Conservation (phyloP, 352 stramenopile species). For the Pythium aphanidermatum region DNA sequence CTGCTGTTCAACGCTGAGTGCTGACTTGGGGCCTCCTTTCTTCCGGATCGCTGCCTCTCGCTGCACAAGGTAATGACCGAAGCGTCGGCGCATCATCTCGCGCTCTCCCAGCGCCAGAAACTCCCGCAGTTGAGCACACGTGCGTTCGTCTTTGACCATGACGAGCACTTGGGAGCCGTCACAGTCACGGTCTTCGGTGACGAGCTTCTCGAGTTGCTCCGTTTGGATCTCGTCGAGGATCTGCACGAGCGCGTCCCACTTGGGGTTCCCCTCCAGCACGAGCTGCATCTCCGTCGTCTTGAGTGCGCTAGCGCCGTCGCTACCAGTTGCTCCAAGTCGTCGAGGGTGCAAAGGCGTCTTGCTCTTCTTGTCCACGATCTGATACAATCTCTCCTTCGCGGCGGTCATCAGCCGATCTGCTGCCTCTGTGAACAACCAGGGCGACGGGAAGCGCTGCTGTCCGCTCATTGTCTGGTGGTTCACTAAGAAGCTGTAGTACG, state of each 20-base stretch:
- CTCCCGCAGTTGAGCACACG: slow-evolving; percentile 74
- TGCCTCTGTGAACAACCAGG: slow-evolving; percentile 93
- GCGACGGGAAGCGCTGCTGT: slow-evolving; percentile 77
- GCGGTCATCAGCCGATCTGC: slow-evolving; percentile 91
- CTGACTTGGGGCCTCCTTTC: slow-evolving; percentile 33
- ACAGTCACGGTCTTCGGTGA: slow-evolving; percentile 16
- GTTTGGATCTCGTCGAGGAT: slow-evolving; percentile 91
- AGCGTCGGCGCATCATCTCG: slow-evolving; percentile 81
- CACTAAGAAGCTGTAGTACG: slow-evolving; percentile 93
- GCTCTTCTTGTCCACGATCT: slow-evolving; percentile 56
- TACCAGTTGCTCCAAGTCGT: slow-evolving; percentile 8
- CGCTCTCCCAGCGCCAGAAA: slow-evolving; percentile 70
- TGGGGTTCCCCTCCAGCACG: slow-evolving; percentile 89
- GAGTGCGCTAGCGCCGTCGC: slow-evolving; percentile 4
- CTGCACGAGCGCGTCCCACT: slow-evolving; percentile 91
- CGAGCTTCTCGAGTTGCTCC: slow-evolving; percentile 22
- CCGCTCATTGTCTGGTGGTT: slow-evolving; percentile 87
- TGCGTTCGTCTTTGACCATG: slow-evolving; percentile 88
- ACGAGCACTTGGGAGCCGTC: slow-evolving; percentile 61
- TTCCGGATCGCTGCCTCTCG: slow-evolving; percentile 51
- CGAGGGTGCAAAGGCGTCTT: slow-evolving; percentile 35
- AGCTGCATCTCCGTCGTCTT: slow-evolving; percentile 49
- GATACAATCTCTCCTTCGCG: slow-evolving; percentile 92
- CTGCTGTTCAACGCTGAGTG: slow-evolving; percentile 52
- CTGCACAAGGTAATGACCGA: slow-evolving; percentile 76